phyloP scores from a whole-genome alignment of 1,284 basidiomycete genomes.

The Papiliotrema fonsecae region DNA sequence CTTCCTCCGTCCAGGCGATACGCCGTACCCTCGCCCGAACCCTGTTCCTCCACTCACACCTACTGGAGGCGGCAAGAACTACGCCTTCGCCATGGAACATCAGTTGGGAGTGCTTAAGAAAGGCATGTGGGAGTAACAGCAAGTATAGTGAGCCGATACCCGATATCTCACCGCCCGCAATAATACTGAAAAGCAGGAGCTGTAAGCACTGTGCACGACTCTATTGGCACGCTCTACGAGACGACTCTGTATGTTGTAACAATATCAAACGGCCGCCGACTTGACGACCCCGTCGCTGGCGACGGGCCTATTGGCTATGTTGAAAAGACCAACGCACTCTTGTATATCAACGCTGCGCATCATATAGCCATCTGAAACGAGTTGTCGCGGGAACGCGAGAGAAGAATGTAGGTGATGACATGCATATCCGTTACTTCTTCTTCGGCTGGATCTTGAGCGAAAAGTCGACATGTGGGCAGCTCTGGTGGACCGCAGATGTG shows the following conservation, averaged over 20 bases:
- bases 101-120: slow-evolving; percentile 7
- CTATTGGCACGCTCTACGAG: too few species aligned
- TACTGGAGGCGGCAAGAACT: slow-evolving; percentile 3
- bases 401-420: background rate
- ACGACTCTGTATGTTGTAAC: too few species aligned
- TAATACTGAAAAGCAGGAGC: background rate
- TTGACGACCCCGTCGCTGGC: too few species aligned
- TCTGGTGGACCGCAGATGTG: slow-evolving; percentile 84
- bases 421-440: slow-evolving; percentile 13
- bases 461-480: slow-evolving; percentile 86
- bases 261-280: too few species aligned
- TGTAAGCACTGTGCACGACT: background rate
- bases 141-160: slow-evolving; percentile 5
- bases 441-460: slow-evolving; percentile 82
- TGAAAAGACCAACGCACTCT: too few species aligned
- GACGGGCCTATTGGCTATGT: too few species aligned
- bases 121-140: slow-evolving; percentile 21
- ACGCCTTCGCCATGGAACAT: slow-evolving; percentile 7
- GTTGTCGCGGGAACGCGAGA: too few species aligned
- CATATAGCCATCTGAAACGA: too few species aligned
- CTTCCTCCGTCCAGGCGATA: slow-evolving; percentile 23
- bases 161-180: background rate
- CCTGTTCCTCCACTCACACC: slow-evolving; percentile 26
- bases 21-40: slow-evolving; percentile 21
- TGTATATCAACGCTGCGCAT: too few species aligned